Evolutionary conservation across 2,329 filamentous ascomycete genomes (phyloP), one percentile per base, ranked within the genome.

Genomic region (Sclerotinia spermophila): DNA sequence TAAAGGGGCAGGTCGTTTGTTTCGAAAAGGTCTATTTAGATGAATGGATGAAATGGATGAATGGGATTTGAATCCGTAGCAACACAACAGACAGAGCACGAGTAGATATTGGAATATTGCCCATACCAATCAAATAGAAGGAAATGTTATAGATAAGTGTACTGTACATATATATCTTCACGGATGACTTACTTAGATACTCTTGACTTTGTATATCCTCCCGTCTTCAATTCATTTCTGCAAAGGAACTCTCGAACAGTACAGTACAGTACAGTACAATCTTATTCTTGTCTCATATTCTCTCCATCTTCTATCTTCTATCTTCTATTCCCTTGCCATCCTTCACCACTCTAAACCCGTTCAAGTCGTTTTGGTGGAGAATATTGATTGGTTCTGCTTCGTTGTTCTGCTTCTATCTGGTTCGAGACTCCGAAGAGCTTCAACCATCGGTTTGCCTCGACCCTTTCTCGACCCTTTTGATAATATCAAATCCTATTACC

Each of bases 11-110:
- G 56, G 58, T 40, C 24, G 24, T 59, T 59, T 59, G 35, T 17
- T 59, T 15, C 11, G 56, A 11, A 60, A 60, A 42, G 58, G 35
- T 60, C 58, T 60, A 60, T 60, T 35, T 60, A 60, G 58, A 60
- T 42, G 55, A 11, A 8, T 58, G 24, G n/a, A 53, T 17, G 45
- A 48, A 44, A 44, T 44, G 8, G 10, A 48, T n/a, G 24, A 21
- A 48, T 45, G 7, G 8, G 7, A 45, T 24, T 45, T 30, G 3
- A 15, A 17, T 30, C 48, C n/a, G 10, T 33, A 19, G 15, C 27
- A 56, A 33, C 19, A 58, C n/a, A 24, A 38, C 33, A n/a, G n/a
- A n/a, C 56, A 15, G 2, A 40, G 56, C 45, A 48, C 21, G 21
- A 48, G 45, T 11, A 60, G n/a, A n/a, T 42, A 40, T 55, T 55